Evolutionary conservation across 73 alveolate species (phyloP).

Genomic region (Tetrahymena thermophila): DNA sequence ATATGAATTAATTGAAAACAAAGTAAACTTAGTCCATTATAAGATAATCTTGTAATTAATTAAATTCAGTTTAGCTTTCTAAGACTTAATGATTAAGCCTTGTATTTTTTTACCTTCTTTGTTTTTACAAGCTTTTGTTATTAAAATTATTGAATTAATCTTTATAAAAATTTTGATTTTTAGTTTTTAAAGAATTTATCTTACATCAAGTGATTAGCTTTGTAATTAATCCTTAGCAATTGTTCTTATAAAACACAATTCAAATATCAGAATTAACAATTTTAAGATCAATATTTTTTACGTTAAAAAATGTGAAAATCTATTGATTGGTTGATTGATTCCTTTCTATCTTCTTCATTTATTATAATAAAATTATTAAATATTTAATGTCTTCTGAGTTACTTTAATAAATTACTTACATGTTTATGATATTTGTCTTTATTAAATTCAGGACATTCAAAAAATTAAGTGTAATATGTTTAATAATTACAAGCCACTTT

Average conservation of each 20-base stretch:
- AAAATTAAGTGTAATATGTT: not conserved
- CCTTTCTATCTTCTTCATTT: no score
- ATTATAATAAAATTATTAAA: no score
- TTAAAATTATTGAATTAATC: no score
- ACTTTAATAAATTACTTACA: not conserved
- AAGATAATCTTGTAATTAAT: not conserved
- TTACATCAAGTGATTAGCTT: not conserved
- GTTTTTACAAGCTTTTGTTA: not conserved
- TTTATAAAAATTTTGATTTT: not conserved
- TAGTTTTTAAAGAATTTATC: not conserved
- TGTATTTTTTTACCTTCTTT: not conserved
- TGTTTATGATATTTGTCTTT: not conserved
- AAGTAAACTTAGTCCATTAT: not conserved
- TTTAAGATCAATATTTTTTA: not conserved
- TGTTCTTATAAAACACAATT: not conserved
- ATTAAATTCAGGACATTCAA: not conserved
- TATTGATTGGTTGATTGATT: no score
- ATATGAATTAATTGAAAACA: not conserved
- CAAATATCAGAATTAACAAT: not conserved
- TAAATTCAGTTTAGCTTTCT: not conserved
- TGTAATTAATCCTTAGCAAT: not conserved
- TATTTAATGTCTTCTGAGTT: no score
- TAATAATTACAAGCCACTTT: not conserved
- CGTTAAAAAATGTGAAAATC: not conserved
- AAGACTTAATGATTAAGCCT: not conserved